Evolutionary conservation across 345 rosid genomes (phyloP).

Genomic region (Salix purpurea): DNA sequence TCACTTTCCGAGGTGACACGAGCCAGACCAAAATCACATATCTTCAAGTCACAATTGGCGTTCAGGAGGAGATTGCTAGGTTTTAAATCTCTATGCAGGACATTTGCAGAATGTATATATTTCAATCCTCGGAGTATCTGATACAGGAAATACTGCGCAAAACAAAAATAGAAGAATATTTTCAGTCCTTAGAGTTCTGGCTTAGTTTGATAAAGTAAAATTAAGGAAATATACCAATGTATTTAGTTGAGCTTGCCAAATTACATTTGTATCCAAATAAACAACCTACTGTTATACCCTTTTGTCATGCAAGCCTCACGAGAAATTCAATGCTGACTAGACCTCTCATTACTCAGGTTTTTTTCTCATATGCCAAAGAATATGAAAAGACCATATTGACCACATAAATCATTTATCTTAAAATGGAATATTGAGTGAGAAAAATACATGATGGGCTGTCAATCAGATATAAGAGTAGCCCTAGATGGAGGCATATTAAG

Average conservation of each 20-base stretch:
- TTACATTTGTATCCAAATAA: neutral
- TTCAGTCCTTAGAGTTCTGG: neutral
- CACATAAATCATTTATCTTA: neutral
- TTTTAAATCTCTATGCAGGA: constrained; percentile 89
- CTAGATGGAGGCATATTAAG: neutral
- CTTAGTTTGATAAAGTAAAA: neutral
- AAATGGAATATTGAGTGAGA: neutral
- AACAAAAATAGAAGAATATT: constrained; percentile 5
- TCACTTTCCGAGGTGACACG: constrained; percentile 89
- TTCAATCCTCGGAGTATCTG: constrained; percentile 90
- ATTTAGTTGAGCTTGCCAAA: neutral
- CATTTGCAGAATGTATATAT: constrained; percentile 91
- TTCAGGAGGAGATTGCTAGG: constrained; percentile 85
- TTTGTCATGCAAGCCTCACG: neutral
- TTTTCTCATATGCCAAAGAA: neutral
- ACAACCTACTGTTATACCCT: neutral
- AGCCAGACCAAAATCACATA: constrained; percentile 91
- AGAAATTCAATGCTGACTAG: neutral
- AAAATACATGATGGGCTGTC: neutral
- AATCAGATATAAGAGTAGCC: neutral
- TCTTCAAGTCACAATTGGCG: constrained; percentile 72
- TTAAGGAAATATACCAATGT: neutral
- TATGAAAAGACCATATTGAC: neutral
- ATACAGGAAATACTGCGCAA: constrained; percentile 87
- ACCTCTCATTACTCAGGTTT: neutral